Percentiles rank a stretch among this genome's conserved stretches.
Evolutionary conservation across 78 protist genomes (phyloP).

Genomic region (Cavenderia fasciculata): DNA sequence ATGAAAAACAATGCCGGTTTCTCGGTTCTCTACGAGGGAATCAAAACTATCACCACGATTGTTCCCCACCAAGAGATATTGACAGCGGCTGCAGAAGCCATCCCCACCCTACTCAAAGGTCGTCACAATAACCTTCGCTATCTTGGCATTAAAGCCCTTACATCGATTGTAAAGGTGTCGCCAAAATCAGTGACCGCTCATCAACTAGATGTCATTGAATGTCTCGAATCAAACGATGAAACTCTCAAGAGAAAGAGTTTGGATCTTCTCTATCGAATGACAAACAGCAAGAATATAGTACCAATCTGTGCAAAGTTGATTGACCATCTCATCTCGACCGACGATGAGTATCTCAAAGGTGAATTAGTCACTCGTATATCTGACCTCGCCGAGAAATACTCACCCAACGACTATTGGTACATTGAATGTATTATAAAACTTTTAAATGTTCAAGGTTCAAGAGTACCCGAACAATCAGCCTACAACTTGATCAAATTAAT

Average conservation of each 20-base stretch:
- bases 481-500: slow-evolving; percentile 42
- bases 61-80: slow-evolving; percentile 87
- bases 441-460: background rate
- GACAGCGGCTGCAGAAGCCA: slow-evolving; percentile 79
- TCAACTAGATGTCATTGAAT: slow-evolving; percentile 93
- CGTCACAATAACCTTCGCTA: slow-evolving; percentile 89
- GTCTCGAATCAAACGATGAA: slow-evolving; percentile 93
- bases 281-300: slow-evolving; percentile 87
- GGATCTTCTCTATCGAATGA: slow-evolving; percentile 93
- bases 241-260: slow-evolving; percentile 87
- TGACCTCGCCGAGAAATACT: slow-evolving; percentile 84
- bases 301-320: slow-evolving; percentile 84
- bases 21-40: slow-evolving; percentile 92
- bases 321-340: slow-evolving; percentile 38
- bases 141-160: slow-evolving; percentile 90
- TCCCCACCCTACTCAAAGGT: slow-evolving; percentile 82
- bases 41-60: slow-evolving; percentile 89
- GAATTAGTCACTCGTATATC: slow-evolving; percentile 82
- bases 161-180: slow-evolving; percentile 70
- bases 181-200: slow-evolving; percentile 88
- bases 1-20: slow-evolving; percentile 88
- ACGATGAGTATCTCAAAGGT: slow-evolving; percentile 72
- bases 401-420: slow-evolving; percentile 77
- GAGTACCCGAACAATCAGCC: background rate
- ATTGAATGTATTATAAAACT: slow-evolving; percentile 39